phyloP scores from a whole-genome alignment of 192 early-diverging fungal species.

The Entomortierella chlamydospora region DNA sequence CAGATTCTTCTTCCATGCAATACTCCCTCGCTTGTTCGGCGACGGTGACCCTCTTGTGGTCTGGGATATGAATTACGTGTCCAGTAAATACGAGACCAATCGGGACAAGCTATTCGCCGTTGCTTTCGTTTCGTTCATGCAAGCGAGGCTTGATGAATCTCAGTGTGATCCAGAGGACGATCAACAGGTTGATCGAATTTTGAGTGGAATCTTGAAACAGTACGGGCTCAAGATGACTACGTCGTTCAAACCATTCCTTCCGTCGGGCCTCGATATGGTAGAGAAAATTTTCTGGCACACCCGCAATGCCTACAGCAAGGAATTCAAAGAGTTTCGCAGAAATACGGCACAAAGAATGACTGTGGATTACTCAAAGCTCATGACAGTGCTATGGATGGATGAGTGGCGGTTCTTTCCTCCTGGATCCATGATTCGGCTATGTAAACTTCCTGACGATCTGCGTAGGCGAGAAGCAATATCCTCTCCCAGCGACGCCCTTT shows the following conservation, averaged over 20 bases:
- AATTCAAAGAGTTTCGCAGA: too few species aligned
- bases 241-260: neutral
- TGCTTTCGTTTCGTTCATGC: neutral
- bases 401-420: neutral
- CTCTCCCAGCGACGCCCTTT: too few species aligned
- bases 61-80: neutral
- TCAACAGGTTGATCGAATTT: neutral
- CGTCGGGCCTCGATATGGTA: neutral
- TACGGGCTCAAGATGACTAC: neutral
- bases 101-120: neutral
- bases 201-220: neutral
- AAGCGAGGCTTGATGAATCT: neutral
- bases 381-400: neutral
- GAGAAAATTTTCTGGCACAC: neutral
- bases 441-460: neutral
- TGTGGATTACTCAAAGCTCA: neutral
- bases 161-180: neutral
- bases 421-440: neutral
- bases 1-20: constrained; percentile 26
- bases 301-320: too few species aligned
- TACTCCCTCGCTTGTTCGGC: neutral
- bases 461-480: too few species aligned
- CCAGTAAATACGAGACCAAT: neutral
- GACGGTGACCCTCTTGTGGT: too few species aligned
- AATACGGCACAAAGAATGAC: neutral